A percentile compares a stretch with the other conserved stretches of the same genome.
phyloP scores from a whole-genome alignment of 2,329 filamentous ascomycete species.

The Claviceps quebecensis region DNA sequence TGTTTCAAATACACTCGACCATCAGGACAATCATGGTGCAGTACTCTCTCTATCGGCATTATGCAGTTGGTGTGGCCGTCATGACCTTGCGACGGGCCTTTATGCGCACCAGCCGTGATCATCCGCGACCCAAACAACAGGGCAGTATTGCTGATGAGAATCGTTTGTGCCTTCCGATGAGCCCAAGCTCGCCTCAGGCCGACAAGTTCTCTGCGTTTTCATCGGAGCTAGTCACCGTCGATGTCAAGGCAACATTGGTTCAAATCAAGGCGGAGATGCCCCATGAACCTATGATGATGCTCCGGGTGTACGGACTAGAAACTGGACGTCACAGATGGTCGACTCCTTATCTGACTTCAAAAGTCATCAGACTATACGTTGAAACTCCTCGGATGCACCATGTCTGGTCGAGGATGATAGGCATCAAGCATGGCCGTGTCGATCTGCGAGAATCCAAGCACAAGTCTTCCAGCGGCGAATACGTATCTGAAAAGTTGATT shows the following conservation, averaged over 20 bases:
- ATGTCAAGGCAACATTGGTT: conserved; percentile 67
- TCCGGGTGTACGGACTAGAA: conserved; percentile 75
- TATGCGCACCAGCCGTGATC: conserved; percentile 33
- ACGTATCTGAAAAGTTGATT: conserved; percentile 64
- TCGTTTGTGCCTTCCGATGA: conserved; percentile 21
- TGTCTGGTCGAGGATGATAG: conserved; percentile 78
- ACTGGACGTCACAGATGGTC: conserved; percentile 79
- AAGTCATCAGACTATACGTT: conserved; percentile 72
- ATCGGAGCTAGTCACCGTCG: conserved; percentile 62
- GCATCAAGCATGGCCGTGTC: conserved; percentile 65
- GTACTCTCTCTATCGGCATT: conserved; percentile 90
- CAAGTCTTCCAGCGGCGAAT: conserved; percentile 43
- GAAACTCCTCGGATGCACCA: conserved; percentile 70
- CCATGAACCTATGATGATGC: conserved; percentile 76
- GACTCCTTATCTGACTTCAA: conserved; percentile 63
- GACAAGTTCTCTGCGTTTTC: conserved; percentile 19
- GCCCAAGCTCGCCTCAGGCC: conserved; percentile 14
- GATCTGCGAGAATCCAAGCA: conserved; percentile 67
- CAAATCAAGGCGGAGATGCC: conserved; percentile 86
- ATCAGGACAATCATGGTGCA: conserved; percentile 67
- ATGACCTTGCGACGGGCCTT: conserved; percentile 64
- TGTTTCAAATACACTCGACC: conserved; percentile 76
- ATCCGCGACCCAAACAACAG: conserved; percentile 19
- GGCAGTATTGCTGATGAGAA: conserved; percentile 12
- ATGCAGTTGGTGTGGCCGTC: conserved; percentile 69